Conservation (phyloP, 148 eudicot genomes). For the Silene uniflora region DNA sequence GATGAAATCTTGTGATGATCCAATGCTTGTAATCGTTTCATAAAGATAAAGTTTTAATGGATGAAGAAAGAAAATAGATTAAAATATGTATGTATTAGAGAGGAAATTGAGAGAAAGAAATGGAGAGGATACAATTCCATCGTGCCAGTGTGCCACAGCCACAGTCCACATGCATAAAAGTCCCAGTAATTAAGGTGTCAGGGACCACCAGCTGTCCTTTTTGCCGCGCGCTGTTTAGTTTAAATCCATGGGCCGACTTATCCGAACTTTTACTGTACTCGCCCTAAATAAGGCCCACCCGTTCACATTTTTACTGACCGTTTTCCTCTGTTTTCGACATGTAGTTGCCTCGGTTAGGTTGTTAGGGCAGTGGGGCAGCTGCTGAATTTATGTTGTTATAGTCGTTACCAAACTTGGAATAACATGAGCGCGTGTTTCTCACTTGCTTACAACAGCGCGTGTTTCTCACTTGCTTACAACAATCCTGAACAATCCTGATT, state of each 20-base stretch:
- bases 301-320: background rate
- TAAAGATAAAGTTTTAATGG: too few relatives aligned
- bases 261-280: background rate
- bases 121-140: too few relatives aligned
- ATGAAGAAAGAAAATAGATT: too few relatives aligned
- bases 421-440: too few relatives aligned
- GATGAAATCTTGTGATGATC: too few relatives aligned
- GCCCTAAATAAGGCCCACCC: constrained; percentile 13
- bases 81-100: too few relatives aligned
- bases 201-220: constrained; percentile 19
- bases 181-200: background rate
- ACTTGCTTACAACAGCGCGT: too few relatives aligned
- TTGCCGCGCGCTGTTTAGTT: constrained; percentile 20
- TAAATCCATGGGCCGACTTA: constrained; percentile 9
- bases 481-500: too few relatives aligned
- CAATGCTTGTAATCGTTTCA: too few relatives aligned
- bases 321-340: background rate
- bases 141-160: background rate
- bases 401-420: too few relatives aligned
- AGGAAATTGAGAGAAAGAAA: too few relatives aligned
- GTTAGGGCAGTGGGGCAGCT: constrained; percentile 4
- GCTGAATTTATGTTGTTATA: background rate
- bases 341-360: background rate
- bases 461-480: too few relatives aligned
- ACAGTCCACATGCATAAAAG: constrained; percentile 11